phyloP scores from a whole-genome alignment of 208 protist species.

The Acanthamoeba triangularis region DNA sequence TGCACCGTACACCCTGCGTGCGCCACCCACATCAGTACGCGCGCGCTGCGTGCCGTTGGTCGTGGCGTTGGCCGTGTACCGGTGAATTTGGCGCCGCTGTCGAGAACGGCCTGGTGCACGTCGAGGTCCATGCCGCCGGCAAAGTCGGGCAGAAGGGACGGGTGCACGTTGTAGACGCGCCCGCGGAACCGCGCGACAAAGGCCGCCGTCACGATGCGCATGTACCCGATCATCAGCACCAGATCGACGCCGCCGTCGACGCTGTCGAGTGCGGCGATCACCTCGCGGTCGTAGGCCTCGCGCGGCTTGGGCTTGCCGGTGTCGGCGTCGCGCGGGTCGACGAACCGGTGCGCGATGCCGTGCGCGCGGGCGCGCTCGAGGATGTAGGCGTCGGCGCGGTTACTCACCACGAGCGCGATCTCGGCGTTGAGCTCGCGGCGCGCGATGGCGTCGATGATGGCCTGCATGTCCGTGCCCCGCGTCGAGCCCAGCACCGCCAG shows the following conservation, averaged over 20 bases:
- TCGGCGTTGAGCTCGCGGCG: slow-evolving; percentile 17
- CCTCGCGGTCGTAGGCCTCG: slow-evolving; percentile 32
- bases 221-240: slow-evolving; percentile 73
- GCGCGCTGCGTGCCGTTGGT: background rate
- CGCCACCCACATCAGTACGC: too few species aligned
- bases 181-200: slow-evolving; percentile 32
- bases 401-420: slow-evolving; percentile 66
- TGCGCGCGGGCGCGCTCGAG: slow-evolving; percentile 61
- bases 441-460: slow-evolving; percentile 73
- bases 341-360: background rate
- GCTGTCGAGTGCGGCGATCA: background rate
- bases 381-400: slow-evolving; percentile 70
- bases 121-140: slow-evolving; percentile 79
- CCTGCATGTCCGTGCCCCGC: slow-evolving; percentile 74
- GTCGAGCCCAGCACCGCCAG: slow-evolving; percentile 68
- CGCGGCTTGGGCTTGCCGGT: slow-evolving; percentile 17
- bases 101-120: slow-evolving; percentile 65
- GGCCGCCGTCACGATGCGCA: slow-evolving; percentile 26
- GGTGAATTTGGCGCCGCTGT: slow-evolving; percentile 9
- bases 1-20: slow-evolving; percentile 56
- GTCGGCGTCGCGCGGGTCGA: background rate
- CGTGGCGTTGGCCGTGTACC: background rate
- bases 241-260: slow-evolving; percentile 36
- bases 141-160: slow-evolving; percentile 74
- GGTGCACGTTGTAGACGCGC: slow-evolving; percentile 69